Base-by-base conservation (phyloP, 768 basidiomycete species). In the Leccinellum albellum region DNA sequence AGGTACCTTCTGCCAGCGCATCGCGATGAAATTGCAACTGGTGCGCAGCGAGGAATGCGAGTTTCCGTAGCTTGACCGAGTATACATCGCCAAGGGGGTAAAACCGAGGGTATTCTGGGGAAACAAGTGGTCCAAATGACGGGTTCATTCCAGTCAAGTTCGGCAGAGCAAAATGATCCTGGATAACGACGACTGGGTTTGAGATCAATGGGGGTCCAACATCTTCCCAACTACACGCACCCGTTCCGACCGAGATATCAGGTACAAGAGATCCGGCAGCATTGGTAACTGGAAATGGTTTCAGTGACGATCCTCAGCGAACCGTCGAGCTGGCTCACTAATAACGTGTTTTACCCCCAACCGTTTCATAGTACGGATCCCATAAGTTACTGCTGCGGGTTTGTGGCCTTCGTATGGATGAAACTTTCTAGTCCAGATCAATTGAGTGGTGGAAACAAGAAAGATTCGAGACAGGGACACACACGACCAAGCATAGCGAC, bases 401-500 rank as follows among this genome's bases (percentile, higher is more conserved):
- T 78, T 70, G 65, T 93, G 85, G 3, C 94, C 94, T 73, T 96
- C 93, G 61, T 94, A 96, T 1, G 83, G 79, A 70, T 93, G 91
- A 64, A 93, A 89, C 90, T 92, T 62, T 53, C 53, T 55, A 52
- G 54, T 48, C 32, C 57, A 46, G 46, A 52, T 54, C 53, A 56
- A 52, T 44, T 54, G 14, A 45, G 53, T 24, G 37, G 55, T 26
- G n/a, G n/a, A 15, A 9, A 55, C 35, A n/a, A 51, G 24, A 31
- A 35, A 26, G 40, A 53, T 12, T 35, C 15, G 44, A 47, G 26
- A 42, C 37, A 50, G 17, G 45, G 17, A 70, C 83, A 53, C 64
- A 91, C 90, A 68, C 94, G 78, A 57, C 93, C 93, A 29, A 95
- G 84, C 89, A 94, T 94, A 10, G 87, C 90, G 3, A 95, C 90